Evolutionary conservation across 495 filamentous ascomycete species (phyloP).

Genomic region (Penicillium subrubescens): DNA sequence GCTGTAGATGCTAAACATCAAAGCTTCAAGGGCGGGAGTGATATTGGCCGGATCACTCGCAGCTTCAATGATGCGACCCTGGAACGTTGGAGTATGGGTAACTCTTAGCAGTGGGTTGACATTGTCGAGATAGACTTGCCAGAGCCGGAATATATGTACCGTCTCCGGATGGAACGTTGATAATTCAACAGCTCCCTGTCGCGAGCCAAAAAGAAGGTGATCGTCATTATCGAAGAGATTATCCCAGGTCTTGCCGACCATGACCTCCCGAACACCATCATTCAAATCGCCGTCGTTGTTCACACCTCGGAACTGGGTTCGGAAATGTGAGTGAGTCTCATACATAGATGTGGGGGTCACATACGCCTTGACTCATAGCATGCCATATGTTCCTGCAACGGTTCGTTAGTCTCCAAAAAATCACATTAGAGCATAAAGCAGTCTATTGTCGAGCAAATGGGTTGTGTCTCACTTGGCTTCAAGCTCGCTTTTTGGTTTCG

Average conservation of each 20-base stretch:
- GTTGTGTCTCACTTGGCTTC: constrained; percentile 42
- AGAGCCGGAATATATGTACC: constrained; percentile 44
- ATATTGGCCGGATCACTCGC: constrained; percentile 24
- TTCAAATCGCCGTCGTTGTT: constrained; percentile 28
- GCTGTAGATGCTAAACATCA: constrained; percentile 63
- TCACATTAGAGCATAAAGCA: neutral
- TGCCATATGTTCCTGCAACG: constrained; percentile 46
- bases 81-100: constrained; percentile 53
- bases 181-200: constrained; percentile 42
- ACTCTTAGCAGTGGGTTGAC: constrained; percentile 57
- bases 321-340: neutral
- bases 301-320: constrained; percentile 1
- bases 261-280: constrained; percentile 32
- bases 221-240: constrained; percentile 38
- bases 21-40: constrained; percentile 29
- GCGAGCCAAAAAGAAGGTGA: constrained; percentile 53
- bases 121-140: constrained; percentile 55
- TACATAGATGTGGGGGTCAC: constrained; percentile 1
- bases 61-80: constrained; percentile 46
- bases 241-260: constrained; percentile 49
- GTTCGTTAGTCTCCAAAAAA: neutral
- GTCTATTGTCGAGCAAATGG: neutral
- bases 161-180: constrained; percentile 50
- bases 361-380: constrained; percentile 51
- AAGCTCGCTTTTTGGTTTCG: constrained; percentile 34